Evolutionary conservation across 345 rosid genomes (phyloP), one percentile per base, ranked within the genome.

Genomic region (Acer negundo): DNA sequence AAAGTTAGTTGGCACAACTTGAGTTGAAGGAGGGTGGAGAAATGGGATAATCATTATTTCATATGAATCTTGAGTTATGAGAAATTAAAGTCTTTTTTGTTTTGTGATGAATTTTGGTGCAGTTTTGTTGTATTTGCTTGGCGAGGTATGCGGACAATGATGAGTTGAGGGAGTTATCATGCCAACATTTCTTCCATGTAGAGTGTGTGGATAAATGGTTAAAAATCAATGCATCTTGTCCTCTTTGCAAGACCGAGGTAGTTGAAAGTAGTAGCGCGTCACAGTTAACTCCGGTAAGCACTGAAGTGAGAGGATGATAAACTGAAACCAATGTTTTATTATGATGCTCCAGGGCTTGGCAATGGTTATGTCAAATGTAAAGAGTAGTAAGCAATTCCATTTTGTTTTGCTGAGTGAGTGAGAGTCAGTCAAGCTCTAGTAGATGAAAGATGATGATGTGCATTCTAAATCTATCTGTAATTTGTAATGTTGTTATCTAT

Each of bases 111-210:
- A 1, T 46, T 31, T 67, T 55, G 3, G 31, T 82, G 84, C 86
- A 92, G 97, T 85, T 85, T 59, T 93, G 97, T 79, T 93, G 95
- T 71, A 93, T 91, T 62, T 93, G 97, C 84, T 80, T 93, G 85
- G 78, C 89, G 1, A 84, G 82, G 75, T 93, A 89, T 72, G 91
- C 77, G n/a, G 92, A 92, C 8, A 69, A 86, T 5, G 93, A 90
- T 26, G 86, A 88, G 75, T 84, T 92, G 66, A 86, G 89, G 82
- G 97, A 91, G 82, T 77, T 92, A 71, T 87, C 89, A 2, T 91
- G 97, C 78, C 46, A n/a, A 64, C 97, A 93, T 73, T 87, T 90
- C 11, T 89, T 93, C 84, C 93, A 89, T 59, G 90, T 89, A 2
- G 89, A 80, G 28, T 92, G 97, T 69, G 89, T 92, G 68, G 95